Percentiles rank a stretch among this genome's conserved stretches.
Conservation (phyloP, 1,284 basidiomycete species). For the Trametes versicolor region DNA sequence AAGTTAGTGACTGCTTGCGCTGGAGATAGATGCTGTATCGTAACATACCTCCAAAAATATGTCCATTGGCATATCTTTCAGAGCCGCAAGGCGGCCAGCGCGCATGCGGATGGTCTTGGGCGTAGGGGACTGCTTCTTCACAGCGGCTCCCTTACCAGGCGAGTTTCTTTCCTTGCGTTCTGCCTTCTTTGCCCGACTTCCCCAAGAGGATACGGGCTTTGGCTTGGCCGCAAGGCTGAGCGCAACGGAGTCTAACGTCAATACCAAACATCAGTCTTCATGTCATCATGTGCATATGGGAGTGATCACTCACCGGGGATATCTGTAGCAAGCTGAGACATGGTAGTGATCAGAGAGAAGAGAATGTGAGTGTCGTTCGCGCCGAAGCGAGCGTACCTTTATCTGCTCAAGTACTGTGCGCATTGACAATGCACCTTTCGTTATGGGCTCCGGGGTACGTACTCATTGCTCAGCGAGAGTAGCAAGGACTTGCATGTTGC, state of each 20-base stretch:
- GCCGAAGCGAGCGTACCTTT: too few relatives aligned
- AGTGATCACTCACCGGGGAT: too few relatives aligned
- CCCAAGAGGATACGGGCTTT: background rate
- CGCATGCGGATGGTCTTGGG: slow-evolving; percentile 1
- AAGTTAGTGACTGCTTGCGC: background rate
- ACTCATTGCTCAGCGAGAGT: too few relatives aligned
- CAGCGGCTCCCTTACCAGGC: background rate
- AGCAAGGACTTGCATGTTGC: too few relatives aligned
- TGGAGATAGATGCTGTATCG: background rate
- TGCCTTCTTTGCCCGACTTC: background rate
- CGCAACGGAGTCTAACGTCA: background rate
- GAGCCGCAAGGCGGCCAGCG: slow-evolving; percentile 5
- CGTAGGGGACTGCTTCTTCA: background rate
- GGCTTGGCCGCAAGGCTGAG: background rate
- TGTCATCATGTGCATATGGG: too few relatives aligned
- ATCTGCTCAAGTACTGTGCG: too few relatives aligned
- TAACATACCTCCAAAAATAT: slow-evolving; percentile 13
- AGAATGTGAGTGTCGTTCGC: too few relatives aligned
- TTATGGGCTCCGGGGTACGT: too few relatives aligned
- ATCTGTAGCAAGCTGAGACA: too few relatives aligned
- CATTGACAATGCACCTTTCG: too few relatives aligned
- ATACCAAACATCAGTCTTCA: background rate
- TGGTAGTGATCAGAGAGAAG: too few relatives aligned
- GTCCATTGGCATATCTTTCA: slow-evolving; percentile 10
- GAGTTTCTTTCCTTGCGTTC: background rate